Evolutionary conservation across 306 rosid genomes (phyloP), one percentile per base, ranked within the genome.

Genomic region (Prunus armeniaca): DNA sequence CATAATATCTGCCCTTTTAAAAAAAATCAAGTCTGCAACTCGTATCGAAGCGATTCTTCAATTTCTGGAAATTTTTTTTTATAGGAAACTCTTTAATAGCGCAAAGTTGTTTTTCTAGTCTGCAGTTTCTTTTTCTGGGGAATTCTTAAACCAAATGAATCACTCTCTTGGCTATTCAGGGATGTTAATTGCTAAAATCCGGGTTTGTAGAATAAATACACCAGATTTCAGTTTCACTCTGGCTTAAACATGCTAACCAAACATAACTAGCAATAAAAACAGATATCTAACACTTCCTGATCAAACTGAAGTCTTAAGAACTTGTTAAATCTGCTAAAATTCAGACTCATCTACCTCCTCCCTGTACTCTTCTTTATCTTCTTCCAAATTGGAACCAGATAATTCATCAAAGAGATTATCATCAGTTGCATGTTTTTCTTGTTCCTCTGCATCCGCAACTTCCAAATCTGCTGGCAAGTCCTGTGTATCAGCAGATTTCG

Each of bases 331-430:
- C 57, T 20, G 25, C 64, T 65, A 87, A 61, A 85, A 88, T 69
- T 88, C 87, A 4, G 87, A 77, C 73, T 86, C 88, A 6, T 86
- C 86, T 24, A 77, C 68, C 62, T 91, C 91, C 76, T 86, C 88
- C 61, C 58, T 81, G 84, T 91, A 80, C 60, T 83, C 88, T 41
- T 80, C 78, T 71, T 71, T 78, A 32, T 87, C 88, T 58, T 76
- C 88, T 71, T 79, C 83, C 67, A 49, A 76, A 24, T 63, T 71
- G 3, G 78, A 56, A 6, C 67, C 84, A 13, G 85, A 55, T 38
- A 1, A 38, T 30, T 85, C 83, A 38, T 73, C 77, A 10, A 50
- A 7, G 78, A 75, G 60, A 18, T 72, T 75, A 12, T 76, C 81
- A 4, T 73, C 78, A 8, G 73, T 64, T 0, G 6, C 50, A 54